Base-by-base conservation (phyloP, 371 early-diverging fungal genomes). In the Mortierella sp. region DNA sequence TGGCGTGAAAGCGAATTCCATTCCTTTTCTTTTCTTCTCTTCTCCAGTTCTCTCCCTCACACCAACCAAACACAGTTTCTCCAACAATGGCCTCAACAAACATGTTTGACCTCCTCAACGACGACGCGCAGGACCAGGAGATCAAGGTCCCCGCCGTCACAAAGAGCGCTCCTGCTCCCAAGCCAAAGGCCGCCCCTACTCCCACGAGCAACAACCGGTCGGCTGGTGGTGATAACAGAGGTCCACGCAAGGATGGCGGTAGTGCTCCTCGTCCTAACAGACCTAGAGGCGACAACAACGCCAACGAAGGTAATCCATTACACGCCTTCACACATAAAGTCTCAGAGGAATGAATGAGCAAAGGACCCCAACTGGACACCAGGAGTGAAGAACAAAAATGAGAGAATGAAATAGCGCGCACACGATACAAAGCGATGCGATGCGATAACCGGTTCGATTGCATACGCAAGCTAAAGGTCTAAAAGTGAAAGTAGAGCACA, bases 51-150 rank as follows among this genome's bases (percentile, higher is more conserved):
- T 48, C 60, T 50, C n/a, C 58, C 70, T 31, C 60, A 47, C 57
- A 38, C n/a, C 52, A 34, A 52, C 21, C 52, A 71, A 31, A 31
- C 58, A 63, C 63, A 50, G 50, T 38, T 38, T 38, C 50, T n/a
- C 74, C 76, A 79, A 76, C 70, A 79, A 84, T 86, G 86, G 80
- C 86, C 70, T 79, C 86, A n/a, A 45, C 77, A 34, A 86, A 86
- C 70, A 73, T 74, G 28, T 86, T 80, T 75, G 80, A 79, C 72
- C 79, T 86, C 70, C 82, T 86, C 73, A 82, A 79, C 80, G 86
- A 86, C 78, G 86, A 86, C 72, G 86, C 86, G 21, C 86, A 73
- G 77, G 86, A 86, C 80, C 86, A 86, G 73, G 79, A 82, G 80
- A 82, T 86, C 75, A 82, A 74, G 47, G 63, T 86, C 72, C 86